phyloP scores from a whole-genome alignment of 2,329 filamentous ascomycete species.

The Diaporthe destruens region DNA sequence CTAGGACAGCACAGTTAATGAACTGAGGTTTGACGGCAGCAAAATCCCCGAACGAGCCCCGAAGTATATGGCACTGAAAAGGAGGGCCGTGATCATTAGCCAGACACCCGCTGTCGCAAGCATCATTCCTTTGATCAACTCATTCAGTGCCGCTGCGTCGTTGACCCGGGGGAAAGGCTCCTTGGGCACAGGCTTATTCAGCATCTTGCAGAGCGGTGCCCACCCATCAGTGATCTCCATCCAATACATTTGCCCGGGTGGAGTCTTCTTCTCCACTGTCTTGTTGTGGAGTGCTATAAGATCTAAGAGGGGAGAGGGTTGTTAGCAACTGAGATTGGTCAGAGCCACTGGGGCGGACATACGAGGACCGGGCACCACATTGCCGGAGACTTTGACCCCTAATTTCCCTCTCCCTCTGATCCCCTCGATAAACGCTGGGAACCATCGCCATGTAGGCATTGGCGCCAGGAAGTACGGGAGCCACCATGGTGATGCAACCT shows the following conservation, averaged over 20 bases:
- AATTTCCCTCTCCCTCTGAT: conserved; percentile 9
- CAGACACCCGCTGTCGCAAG: background rate
- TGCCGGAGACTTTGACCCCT: conserved; percentile 9
- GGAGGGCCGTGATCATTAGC: background rate
- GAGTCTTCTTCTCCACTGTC: conserved; percentile 1
- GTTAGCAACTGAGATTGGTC: background rate
- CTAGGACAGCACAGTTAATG: background rate
- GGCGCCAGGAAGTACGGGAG: background rate
- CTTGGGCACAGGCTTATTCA: conserved; percentile 32
- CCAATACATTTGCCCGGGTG: conserved; percentile 14
- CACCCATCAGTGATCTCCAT: conserved; percentile 36
- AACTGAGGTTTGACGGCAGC: background rate
- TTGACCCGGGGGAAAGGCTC: conserved; percentile 30
- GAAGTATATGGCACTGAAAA: background rate
- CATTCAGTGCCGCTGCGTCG: conserved; percentile 13
- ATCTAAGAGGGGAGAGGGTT: background rate
- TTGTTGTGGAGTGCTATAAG: conserved; percentile 16
- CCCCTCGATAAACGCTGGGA: conserved; percentile 2
- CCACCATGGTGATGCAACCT: conserved; percentile 19
- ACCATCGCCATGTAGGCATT: conserved; percentile 21
- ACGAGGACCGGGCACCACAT: conserved; percentile 23
- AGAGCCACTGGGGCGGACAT: background rate
- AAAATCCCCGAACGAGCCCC: background rate
- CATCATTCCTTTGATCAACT: conserved; percentile 15
- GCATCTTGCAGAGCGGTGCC: conserved; percentile 37